Percentiles rank a stretch among this genome's conserved stretches.
phyloP scores from a whole-genome alignment of 495 filamentous ascomycete species.

The Letharia columbiana region DNA sequence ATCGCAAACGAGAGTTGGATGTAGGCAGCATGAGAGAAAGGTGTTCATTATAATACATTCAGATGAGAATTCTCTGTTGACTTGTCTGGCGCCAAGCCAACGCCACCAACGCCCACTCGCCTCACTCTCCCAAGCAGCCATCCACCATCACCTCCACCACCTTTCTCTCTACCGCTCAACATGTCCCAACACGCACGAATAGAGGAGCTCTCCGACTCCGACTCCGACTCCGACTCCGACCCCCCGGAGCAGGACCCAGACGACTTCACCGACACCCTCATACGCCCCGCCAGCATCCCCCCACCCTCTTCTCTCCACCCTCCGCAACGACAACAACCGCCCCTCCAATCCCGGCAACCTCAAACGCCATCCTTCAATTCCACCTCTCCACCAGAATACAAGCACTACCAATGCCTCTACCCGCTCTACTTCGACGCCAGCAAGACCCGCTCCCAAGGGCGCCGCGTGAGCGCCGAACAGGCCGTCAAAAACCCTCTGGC shows the following conservation, averaged over 20 bases:
- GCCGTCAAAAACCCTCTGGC: conserved; percentile 84
- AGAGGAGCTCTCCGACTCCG: conserved; percentile 79
- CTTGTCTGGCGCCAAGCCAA: too few relatives aligned
- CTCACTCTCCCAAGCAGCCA: too few relatives aligned
- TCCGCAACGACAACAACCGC: conserved; percentile 18
- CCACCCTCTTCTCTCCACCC: conserved; percentile 16
- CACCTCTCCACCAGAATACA: conserved; percentile 45
- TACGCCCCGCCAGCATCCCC: conserved; percentile 33
- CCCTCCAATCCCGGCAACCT: conserved; percentile 38
- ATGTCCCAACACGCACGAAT: conserved; percentile 52
- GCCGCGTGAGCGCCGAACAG: conserved; percentile 59
- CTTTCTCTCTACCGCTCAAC: neutral
- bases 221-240: conserved; percentile 68
- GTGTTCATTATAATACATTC: too few relatives aligned
- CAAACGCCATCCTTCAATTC: conserved; percentile 31
- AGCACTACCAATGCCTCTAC: conserved; percentile 80
- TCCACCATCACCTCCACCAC: neutral
- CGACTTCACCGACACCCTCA: conserved; percentile 35
- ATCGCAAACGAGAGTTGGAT: too few relatives aligned
- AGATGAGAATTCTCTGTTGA: too few relatives aligned
- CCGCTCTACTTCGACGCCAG: conserved; percentile 84
- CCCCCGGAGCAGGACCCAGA: conserved; percentile 55
- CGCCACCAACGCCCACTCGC: too few relatives aligned
- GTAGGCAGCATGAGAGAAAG: too few relatives aligned
- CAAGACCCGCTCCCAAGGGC: conserved; percentile 66